Evolutionary conservation across 176 grass and related monocot species (phyloP), one percentile per base, ranked within the genome.

Genomic region (Musa beccarii): DNA sequence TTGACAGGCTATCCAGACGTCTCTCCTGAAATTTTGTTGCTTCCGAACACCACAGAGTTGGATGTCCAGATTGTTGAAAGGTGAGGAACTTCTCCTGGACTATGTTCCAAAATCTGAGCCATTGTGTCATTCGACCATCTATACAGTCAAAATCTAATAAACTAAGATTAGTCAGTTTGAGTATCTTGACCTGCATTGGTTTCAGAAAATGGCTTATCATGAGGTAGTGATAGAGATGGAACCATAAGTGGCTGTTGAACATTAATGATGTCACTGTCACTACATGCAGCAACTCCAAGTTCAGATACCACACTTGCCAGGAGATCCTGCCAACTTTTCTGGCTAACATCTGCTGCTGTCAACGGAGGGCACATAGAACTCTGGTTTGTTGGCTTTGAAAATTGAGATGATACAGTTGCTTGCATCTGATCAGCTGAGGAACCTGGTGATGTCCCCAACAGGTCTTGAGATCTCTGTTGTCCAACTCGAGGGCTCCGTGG

Each of bases 241-340:
- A 72, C 59, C 24, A 15, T 65, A 49, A 71, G 2, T 61, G 54
- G 28, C 53, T 88, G 81, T 72, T 83, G 77, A 28, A 63, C 77
- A 13, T 59, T 25, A 8, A 54, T 14, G n/a, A 66, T 59, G 66
- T 77, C 21, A 11, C 2, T 80, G 22, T 54, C 53, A 69, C 14
- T 65, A 72, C 82, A 72, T 70, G 73, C 82, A 11, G 78, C 16
- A 70, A 91, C 82, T 9, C 78, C 86, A 43, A 85, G 69, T 74
- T 94, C 84, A 78, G 85, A 82, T 83, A 84, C 86, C 52, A 94
- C 69, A 53, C 76, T 83, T 59, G 81, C 86, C 78, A 94, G 69
- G 77, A 94, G 83, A 81, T 94, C 91, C 80, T 81, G 67, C 91
- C 96, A 92, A 83, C 89, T 95, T 85, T 84, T 82, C 16, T 79